Conservation (phyloP, 1,284 basidiomycete species). For the Violaceomyces palustris region DNA sequence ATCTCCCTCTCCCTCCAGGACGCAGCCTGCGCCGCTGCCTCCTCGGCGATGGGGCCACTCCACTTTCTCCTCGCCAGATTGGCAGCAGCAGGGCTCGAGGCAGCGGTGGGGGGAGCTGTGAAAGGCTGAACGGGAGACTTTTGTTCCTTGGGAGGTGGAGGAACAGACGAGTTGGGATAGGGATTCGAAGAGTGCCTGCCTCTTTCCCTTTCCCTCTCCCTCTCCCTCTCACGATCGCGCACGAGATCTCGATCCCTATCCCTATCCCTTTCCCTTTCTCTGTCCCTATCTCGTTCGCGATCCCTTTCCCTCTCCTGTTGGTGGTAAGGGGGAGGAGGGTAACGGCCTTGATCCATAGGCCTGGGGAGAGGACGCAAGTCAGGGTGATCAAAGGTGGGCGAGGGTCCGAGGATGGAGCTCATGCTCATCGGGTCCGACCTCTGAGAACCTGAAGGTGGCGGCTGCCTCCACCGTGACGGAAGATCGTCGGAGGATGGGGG, state of each 20-base stretch:
- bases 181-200: no score
- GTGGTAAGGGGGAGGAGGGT: slow-evolving; percentile 13
- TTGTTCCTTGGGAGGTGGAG: no score
- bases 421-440: slow-evolving; percentile 38
- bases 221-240: background rate
- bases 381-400: no score
- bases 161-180: no score
- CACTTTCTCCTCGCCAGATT: slow-evolving; percentile 32
- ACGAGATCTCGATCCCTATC: slow-evolving; percentile 13
- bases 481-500: slow-evolving; percentile 17
- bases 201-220: no score
- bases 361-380: slow-evolving; percentile 4
- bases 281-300: slow-evolving; percentile 13
- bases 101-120: slow-evolving; percentile 7
- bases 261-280: slow-evolving; percentile 10
- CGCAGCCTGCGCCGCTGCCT: slow-evolving; percentile 14
- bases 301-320: slow-evolving; percentile 2
- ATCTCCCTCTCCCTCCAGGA: no score
- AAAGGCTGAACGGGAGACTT: no score
- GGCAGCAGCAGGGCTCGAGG: slow-evolving; percentile 20
- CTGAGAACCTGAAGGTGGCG: slow-evolving; percentile 6
- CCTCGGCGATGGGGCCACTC: slow-evolving; percentile 33
- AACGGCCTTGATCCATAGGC: slow-evolving; percentile 9
- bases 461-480: slow-evolving; percentile 13
- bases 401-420: slow-evolving; percentile 35